A percentile compares a stretch with the other conserved stretches of the same genome.
These are phyloP conservation scores for Chaetomiaceae sp. DNA, from an alignment of 2,329 filamentous ascomycete species.

Conservation along the genomic window DNA sequence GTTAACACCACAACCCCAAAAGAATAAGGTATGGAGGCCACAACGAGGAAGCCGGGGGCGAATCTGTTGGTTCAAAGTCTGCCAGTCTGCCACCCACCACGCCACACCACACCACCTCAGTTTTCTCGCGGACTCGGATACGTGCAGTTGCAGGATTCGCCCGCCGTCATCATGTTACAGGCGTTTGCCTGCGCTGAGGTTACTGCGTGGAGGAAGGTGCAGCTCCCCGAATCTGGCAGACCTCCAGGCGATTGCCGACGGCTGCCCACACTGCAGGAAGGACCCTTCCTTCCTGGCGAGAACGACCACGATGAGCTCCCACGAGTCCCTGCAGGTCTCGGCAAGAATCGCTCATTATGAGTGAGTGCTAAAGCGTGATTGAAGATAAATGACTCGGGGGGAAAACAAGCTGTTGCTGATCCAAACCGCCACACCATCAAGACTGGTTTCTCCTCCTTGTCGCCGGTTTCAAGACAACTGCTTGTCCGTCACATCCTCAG, in stretches of 20 bases:
- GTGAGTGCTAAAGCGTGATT: background rate
- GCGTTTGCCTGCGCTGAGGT: no score
- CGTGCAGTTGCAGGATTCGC: no score
- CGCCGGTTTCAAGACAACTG: conserved; percentile 3
- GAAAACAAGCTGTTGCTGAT: background rate
- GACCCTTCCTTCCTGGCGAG: background rate
- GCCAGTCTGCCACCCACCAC: background rate
- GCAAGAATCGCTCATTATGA: background rate
- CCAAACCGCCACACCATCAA: background rate
- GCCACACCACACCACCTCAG: background rate
- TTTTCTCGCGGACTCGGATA: no score
- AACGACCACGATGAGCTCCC: background rate
- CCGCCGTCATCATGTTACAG: no score
- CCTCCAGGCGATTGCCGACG: background rate
- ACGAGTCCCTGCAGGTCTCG: conserved; percentile 9
- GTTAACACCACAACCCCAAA: no score
- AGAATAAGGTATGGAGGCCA: background rate
- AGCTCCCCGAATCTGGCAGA: no score
- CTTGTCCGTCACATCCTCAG: background rate
- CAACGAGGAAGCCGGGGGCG: conserved; percentile 1
- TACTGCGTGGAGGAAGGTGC: background rate
- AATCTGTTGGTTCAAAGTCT: background rate
- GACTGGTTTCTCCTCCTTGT: background rate
- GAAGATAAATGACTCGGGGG: background rate
- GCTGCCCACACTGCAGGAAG: background rate